Evolutionary conservation across 1,284 basidiomycete species (phyloP).

Genomic region (Pseudozyma tsukubaensis): DNA sequence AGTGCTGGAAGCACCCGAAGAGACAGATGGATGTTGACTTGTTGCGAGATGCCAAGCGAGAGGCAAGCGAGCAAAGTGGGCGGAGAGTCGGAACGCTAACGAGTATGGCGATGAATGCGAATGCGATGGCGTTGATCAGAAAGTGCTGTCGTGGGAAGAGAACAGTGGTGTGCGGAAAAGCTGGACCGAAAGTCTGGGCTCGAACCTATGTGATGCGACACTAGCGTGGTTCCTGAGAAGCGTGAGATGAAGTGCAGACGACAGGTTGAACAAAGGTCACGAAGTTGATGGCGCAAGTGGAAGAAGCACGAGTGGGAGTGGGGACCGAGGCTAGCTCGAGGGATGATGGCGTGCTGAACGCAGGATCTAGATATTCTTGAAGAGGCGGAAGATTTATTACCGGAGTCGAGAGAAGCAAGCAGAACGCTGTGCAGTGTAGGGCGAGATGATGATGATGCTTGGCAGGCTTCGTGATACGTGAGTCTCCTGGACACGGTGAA

Average conservation of each 20-base stretch:
- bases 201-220: no score
- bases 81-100: no score
- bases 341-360: slow-evolving; percentile 21
- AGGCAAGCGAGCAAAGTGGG: background rate
- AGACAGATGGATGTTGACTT: no score
- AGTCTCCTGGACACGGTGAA: slow-evolving; percentile 5
- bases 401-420: background rate
- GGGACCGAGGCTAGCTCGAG: background rate
- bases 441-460: background rate
- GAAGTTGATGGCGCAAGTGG: slow-evolving; percentile 12
- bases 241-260: no score
- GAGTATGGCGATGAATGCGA: background rate
- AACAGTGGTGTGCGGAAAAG: background rate
- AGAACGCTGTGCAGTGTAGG: background rate
- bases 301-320: background rate
- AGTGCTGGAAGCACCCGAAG: background rate
- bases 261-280: no score
- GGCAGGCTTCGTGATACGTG: no score
- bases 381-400: background rate
- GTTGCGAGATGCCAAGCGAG: slow-evolving; percentile 5
- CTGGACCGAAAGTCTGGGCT: no score
- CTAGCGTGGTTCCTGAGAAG: no score
- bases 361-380: background rate
- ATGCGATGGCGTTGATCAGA: background rate
- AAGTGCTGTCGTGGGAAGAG: background rate